Base-by-base conservation (phyloP, 1,284 basidiomycete genomes). In the Heterobasidion parviporum region DNA sequence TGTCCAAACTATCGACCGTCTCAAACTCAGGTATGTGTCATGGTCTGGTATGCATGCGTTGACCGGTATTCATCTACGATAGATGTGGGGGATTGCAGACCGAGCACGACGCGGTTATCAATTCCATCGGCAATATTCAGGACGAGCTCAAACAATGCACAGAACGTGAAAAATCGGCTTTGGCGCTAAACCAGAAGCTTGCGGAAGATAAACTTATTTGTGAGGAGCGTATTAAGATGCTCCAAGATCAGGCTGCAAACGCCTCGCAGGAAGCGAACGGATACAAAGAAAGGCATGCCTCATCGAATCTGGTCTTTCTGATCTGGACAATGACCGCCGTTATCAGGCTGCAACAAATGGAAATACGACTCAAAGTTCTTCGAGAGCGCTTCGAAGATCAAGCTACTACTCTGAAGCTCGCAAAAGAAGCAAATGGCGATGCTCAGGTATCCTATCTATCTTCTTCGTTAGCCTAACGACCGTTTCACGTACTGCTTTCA, bases 381-480 rank as follows among this genome's bases (percentile, higher is more conserved):
- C 80, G 83, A 63, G 81, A 85, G 56, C 74, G 81, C n/a, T 79
- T 79, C 55, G 81, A 83, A 15, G 76, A 82, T 15, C 82, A 84
- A 60, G 65, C 73, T 0, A 67, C 79, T 10, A 78, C 77, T 7
- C 63, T 82, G 49, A 70, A 74, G 41, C 64, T 81, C 16, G 73
- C 77, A 15, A 81, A 80, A 61, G 81, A 84, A 57, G 71, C 77
- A 16, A 68, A 74, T 33, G 78, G 74, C 1, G 80, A 83, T 61
- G 59, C 78, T 16, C 82, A 83, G 72, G 82, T 82, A 57, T 54
- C 52, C 36, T 26, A 38, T 14, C 8, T 32, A 48, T 6, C 16
- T 9, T 7, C 8, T 50, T n/a, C 9, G 26, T 26, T 18, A 16
- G 41, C 12, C 2, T 3, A 12, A 10, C 32, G 9, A 6, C 32